Base-by-base conservation (phyloP, 1,284 basidiomycete species). In the Cryptococcus sp. region DNA sequence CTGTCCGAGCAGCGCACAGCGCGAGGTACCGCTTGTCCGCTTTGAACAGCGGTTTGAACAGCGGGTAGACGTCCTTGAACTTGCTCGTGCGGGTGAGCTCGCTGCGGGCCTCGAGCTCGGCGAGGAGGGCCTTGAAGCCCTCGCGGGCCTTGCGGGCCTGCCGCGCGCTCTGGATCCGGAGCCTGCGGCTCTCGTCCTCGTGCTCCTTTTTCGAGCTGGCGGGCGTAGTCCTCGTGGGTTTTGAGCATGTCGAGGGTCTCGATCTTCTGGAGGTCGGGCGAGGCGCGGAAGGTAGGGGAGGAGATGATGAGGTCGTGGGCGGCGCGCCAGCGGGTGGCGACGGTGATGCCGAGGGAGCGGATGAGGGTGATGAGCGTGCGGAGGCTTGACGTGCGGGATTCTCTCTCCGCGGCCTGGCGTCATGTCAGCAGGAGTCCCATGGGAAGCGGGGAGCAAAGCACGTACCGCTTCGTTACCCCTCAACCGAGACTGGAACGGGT, bases 201-300 rank as follows among this genome's bases (percentile, higher is more conserved):
- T 89, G 88, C 71, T 94, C 91, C 57, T 88, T 82, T n/a, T 76
- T 96, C 91, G 46, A 88, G 83, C 15, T 90, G 85, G 55, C 87
- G 84, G 57, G 88, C 87, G 71, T 93, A 92, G 70, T 93, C 90
- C 76, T 97, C 93, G 63, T 91, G 96, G 0, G 91, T 89, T 38
- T 88, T 82, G 23, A 97, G 81, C 59, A 96, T 89, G 70, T 97
- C 93, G 44, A 96, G 80, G 3, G 87, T 87, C 7, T 93, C 91
- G 46, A 96, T 82, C 63, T 82, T 85, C 60, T 84, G 86, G 48
- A 97, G 79, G 61, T 91, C 87, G 0, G 78, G 63, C 67, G 95
- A 90, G 21, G 78, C 75, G 42, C 81, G 82, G 86, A 89, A 97
- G 50, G 87, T 86, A 0, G 87, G 83, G 1, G 89, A 88, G 20